Conservation (phyloP, 257 asterid species). For the Vinca minor region DNA sequence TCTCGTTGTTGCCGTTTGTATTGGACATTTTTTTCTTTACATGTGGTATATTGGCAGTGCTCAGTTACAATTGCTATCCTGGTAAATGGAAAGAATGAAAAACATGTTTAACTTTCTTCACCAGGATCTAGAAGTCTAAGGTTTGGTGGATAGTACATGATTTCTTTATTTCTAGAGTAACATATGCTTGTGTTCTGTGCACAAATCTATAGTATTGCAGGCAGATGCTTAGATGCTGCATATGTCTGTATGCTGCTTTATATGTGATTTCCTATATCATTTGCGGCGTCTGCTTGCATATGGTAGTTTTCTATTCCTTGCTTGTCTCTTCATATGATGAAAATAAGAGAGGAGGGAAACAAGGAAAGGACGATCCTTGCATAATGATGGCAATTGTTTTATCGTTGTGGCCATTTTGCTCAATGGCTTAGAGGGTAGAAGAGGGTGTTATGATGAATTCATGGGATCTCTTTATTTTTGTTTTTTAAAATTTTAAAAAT, state of each 20-base stretch:
- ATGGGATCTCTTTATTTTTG: not conserved
- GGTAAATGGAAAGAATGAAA: not conserved
- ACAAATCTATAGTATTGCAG: not conserved
- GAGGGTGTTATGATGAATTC: no score
- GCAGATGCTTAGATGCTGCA: not conserved
- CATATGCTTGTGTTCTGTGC: not conserved
- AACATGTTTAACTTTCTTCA: not conserved
- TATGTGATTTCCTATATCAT: not conserved
- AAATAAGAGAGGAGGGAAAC: not conserved
- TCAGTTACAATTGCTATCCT: no score
- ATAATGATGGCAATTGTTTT: not conserved
- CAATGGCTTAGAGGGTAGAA: not conserved
- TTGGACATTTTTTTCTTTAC: not conserved
- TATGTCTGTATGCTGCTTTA: not conserved
- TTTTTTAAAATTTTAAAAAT: not conserved
- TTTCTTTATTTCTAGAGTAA: not conserved
- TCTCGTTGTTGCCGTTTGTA: not conserved
- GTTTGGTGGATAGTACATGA: not conserved
- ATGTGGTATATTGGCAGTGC: not conserved
- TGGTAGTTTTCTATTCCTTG: not conserved
- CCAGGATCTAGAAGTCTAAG: not conserved
- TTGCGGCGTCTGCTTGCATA: not conserved
- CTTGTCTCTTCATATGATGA: not conserved
- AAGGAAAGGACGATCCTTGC: not conserved
- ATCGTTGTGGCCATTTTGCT: not conserved